Evolutionary conservation across 805 yeast species (phyloP), one percentile per base, ranked within the genome.

Genomic region (Pichia deserticola): DNA sequence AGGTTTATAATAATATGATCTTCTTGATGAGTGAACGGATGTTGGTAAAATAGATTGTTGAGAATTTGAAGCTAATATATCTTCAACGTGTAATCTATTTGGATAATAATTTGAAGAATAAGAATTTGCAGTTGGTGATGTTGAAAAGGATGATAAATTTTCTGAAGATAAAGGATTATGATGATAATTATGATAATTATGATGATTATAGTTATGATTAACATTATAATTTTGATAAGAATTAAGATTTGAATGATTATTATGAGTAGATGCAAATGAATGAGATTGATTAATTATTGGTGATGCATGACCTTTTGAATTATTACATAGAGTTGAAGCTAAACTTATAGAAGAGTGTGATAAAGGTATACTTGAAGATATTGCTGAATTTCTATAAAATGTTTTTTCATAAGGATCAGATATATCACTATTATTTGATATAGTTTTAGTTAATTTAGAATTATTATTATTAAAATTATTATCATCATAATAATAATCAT

Each of bases 1-100:
- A 48, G 58, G 47, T 50, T 60, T 62, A 25, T 56, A 55, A 40
- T 61, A 63, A 48, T 61, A 59, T 15, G 60, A 60, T 47, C 65
- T 56, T 43, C 66, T 56, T 5, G 61, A 47, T n/a, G 62, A 51
- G 29, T 54, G 51, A 10, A 54, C 50, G 2, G 56, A 50, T n/a
- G 52, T 36, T n/a, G 54, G 44, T 25, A 40, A 41, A 5, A 39
- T 29, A 32, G 53, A n/a, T n/a, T 40, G 43, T 30, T 44, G 45
- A 28, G 51, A n/a, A 29, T 30, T 39, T n/a, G 53, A 12, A 15
- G 44, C 15, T 5, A 48, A 6, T 8, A 47, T 41, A 37, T 49
- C 52, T 28, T 49, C 52, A 11, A 44, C 43, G 29, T 45, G 38
- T 41, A 49, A 37, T 42, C 52, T 49, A 20, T 27, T 49, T 37